Evolutionary conservation across 192 early-diverging fungal genomes (phyloP).

Genomic region (Irineochytrium annulatum): DNA sequence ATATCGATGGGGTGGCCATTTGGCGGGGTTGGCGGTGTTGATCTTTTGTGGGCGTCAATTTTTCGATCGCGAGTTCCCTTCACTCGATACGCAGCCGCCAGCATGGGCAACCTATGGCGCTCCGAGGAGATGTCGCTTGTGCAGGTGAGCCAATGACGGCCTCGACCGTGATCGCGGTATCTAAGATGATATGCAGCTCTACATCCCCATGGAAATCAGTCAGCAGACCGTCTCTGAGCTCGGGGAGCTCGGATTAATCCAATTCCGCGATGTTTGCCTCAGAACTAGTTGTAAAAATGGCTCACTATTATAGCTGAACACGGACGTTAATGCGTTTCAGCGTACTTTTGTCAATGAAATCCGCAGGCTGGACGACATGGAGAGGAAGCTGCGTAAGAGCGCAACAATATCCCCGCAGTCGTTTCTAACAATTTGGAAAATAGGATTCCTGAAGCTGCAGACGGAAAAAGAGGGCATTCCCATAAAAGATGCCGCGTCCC

Average conservation of each 20-base stretch:
- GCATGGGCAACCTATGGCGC: slow-evolving; percentile 67
- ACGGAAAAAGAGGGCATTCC: slow-evolving; percentile 73
- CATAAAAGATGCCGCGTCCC: slow-evolving; percentile 31
- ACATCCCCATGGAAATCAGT: slow-evolving; percentile 91
- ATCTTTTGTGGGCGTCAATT: too few species aligned
- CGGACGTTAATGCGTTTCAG: slow-evolving; percentile 93
- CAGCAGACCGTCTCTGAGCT: slow-evolving; percentile 89
- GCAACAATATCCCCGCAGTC: neutral
- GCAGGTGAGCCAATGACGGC: slow-evolving; percentile 45
- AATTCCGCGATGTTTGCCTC: slow-evolving; percentile 86
- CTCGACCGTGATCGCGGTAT: neutral
- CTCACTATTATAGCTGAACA: slow-evolving; percentile 67
- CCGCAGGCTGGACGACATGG: slow-evolving; percentile 94
- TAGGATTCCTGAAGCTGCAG: slow-evolving; percentile 79
- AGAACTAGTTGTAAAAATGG: neutral
- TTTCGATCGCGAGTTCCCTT: too few species aligned
- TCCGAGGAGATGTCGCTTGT: slow-evolving; percentile 95
- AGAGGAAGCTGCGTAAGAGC: slow-evolving; percentile 82
- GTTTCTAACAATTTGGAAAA: slow-evolving; percentile 1
- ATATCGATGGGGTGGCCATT: too few species aligned
- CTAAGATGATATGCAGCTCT: slow-evolving; percentile 71
- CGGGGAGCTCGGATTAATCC: slow-evolving; percentile 89
- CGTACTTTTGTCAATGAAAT: slow-evolving; percentile 93
- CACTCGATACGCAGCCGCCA: too few species aligned
- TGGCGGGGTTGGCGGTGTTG: too few species aligned